Evolutionary conservation across 2,329 filamentous ascomycete genomes (phyloP), one percentile per base, ranked within the genome.

Genomic region (Neoarthrinium moseri): DNA sequence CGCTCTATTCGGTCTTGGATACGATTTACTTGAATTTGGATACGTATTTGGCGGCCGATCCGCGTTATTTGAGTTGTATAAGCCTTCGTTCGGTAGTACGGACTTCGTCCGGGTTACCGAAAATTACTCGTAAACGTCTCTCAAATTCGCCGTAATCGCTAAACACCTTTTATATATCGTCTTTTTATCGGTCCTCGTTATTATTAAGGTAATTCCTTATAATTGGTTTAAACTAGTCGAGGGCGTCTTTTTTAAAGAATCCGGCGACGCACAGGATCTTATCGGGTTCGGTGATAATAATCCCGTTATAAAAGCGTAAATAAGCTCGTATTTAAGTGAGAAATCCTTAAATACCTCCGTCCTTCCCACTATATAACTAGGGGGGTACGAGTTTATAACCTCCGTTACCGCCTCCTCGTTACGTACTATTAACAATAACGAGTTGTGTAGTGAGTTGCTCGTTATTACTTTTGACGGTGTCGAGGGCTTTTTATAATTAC

Each of bases 201-300:
- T 38, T 20, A 15, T 38, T 38, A 20, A 38, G 21, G 35, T 38
- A 38, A 15, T 38, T 20, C 22, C 18, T 38, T 23, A 38, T 38
- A 11, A 20, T 38, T 21, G 18, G 18, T 38, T 38, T 20, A 20
- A 38, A 38, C 18, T 15, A 38, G 10, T 20, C 21, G n/a, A 38
- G 18, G 10, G 35, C 35, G 17, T 20, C 17, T 10, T 15, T 15
- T 20, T 11, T 10, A 5, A 38, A 20, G 21, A 38, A 38, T 20
- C 35, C 35, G 5, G 35, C 18, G 13, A 23, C 18, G 35, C 18
- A 38, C 5, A 38, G 18, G 5, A 38, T 23, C 22, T 38, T 38
- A 12, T 38, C 17, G 35, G 35, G 13, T 10, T 10, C 7, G 11
- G 11, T 21, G 21, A 6, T 23, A 11, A 38, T 38, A 10, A 10